Conservation (phyloP, 495 filamentous ascomycete genomes). For the Hypoxylon fragiforme region DNA sequence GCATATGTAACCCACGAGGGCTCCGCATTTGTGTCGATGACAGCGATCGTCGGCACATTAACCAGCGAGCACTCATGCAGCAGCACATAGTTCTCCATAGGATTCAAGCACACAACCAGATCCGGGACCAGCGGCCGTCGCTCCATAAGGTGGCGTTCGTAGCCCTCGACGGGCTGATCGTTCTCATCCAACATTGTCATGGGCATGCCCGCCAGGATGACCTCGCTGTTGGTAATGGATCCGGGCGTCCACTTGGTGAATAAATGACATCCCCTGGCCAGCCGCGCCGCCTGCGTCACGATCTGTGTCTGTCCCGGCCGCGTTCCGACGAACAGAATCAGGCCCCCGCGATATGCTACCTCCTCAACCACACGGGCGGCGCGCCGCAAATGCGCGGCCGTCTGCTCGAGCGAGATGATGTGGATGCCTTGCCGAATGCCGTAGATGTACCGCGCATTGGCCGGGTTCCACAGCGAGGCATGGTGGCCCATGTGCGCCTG, state of each 20-base stretch:
- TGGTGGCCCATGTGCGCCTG: conserved; percentile 91
- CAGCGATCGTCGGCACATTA: conserved; percentile 89
- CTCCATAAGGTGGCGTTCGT: conserved; percentile 63
- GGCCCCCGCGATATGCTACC: conserved; percentile 77
- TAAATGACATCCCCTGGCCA: conserved; percentile 80
- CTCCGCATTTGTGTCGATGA: conserved; percentile 92
- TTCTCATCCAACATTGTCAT: conserved; percentile 71
- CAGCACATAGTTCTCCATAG: conserved; percentile 84
- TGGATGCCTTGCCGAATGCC: conserved; percentile 88
- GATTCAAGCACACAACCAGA: conserved; percentile 89
- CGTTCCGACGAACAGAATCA: conserved; percentile 90
- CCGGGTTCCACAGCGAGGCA: conserved; percentile 92
- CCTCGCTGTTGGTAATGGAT: conserved; percentile 87
- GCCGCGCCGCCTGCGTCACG: conserved; percentile 78
- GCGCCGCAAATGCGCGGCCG: conserved; percentile 82
- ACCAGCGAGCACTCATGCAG: conserved; percentile 88
- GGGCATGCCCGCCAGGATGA: conserved; percentile 70
- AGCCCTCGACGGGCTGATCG: conserved; percentile 68
- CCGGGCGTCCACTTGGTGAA: conserved; percentile 95
- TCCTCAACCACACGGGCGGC: conserved; percentile 88
- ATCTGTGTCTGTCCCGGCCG: conserved; percentile 73
- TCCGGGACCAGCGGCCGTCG: conserved; percentile 75
- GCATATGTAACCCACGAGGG: conserved; percentile 95
- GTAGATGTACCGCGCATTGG: conserved; percentile 92
- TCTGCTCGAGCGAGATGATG: conserved; percentile 88